Evolutionary conservation across 257 asterid genomes (phyloP), one percentile per base, ranked within the genome.

Genomic region (Buddleja alternifolia): DNA sequence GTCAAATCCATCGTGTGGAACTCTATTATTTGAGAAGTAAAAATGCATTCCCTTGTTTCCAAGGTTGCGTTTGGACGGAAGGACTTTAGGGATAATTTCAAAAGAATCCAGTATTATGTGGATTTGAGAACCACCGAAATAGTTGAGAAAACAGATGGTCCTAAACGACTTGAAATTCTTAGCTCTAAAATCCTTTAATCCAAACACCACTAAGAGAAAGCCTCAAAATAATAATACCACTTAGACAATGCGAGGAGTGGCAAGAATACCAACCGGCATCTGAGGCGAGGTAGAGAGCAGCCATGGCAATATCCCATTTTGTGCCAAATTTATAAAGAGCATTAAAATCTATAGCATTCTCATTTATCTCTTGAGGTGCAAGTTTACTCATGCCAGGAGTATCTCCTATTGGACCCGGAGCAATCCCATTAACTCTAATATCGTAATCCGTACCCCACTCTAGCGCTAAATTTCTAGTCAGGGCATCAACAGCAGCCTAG

Each of bases 371-470:
- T 2, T 60, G 67, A 19, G 96, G 96, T 10, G 42, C 76, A 58
- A 90, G 96, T 73, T 90, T 90, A 54, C 86, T 83, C 81, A 87
- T 32, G 37, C 96, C 96, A 48, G 89, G 60, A 5, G 96, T 87
- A 71, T 82, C 95, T 48, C 78, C 82, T 68, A 90, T 90, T 3
- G 96, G 96, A 25, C 96, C 96, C n/a, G 95, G 96, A 32, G 96
- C 96, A 62, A 90, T 85, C 63, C 95, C 95, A 24, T 90, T 90
- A 23, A 87, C 95, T 62, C 93, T 83, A 39, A 90, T 81, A 42
- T 85, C 95, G 72, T 90, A 85, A 70, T 89, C 95, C 0, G 96
- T 83, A 15, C 96, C 95, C 96, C 96, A 90, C 73, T 90, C 95
- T 68, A 90, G 81, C 32, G 96, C 96, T 62, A 90, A 79, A 76